These are phyloP conservation scores for Nicotiana knightiana DNA, from an alignment of 257 asterid species.

Conservation along the genomic window DNA sequence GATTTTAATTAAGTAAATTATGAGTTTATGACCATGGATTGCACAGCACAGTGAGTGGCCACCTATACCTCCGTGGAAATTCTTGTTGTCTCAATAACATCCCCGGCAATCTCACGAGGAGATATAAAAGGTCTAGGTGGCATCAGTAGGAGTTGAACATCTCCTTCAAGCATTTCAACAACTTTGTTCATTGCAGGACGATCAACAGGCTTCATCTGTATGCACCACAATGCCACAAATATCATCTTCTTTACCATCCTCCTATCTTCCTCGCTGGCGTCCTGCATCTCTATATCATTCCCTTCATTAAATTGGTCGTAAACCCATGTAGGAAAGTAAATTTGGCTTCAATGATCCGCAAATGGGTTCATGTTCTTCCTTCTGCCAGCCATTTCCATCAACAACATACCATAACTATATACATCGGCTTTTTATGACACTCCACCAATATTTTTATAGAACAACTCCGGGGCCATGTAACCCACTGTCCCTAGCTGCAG, in stretches of 20 bases:
- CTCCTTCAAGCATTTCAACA: conserved; percentile 49
- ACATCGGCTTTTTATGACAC: conserved; percentile 44
- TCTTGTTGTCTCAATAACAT: background rate
- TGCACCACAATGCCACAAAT: conserved; percentile 48
- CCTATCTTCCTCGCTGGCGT: conserved; percentile 27
- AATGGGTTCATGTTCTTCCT: conserved; percentile 23
- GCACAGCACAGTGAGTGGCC: background rate
- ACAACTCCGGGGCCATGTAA: conserved; percentile 37
- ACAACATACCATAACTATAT: conserved; percentile 54
- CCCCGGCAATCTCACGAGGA: conserved; percentile 16
- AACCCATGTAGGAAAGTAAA: conserved; percentile 47
- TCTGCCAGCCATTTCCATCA: conserved; percentile 45
- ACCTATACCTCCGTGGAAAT: background rate
- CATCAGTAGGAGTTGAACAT: conserved; percentile 19
- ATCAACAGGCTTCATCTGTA: conserved; percentile 37
- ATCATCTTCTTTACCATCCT: conserved; percentile 47
- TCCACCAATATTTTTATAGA: conserved; percentile 35
- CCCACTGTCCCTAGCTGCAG: conserved; percentile 36
- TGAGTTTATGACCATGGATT: background rate
- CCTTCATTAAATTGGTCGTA: conserved; percentile 34
- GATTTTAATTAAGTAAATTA: background rate
- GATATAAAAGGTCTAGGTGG: conserved; percentile 38
- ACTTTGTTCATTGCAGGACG: conserved; percentile 45
- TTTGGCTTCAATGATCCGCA: conserved; percentile 18
- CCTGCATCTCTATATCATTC: conserved; percentile 24